Conservation (phyloP, 2,329 filamentous ascomycete genomes). For the Falciphora oryzae region DNA sequence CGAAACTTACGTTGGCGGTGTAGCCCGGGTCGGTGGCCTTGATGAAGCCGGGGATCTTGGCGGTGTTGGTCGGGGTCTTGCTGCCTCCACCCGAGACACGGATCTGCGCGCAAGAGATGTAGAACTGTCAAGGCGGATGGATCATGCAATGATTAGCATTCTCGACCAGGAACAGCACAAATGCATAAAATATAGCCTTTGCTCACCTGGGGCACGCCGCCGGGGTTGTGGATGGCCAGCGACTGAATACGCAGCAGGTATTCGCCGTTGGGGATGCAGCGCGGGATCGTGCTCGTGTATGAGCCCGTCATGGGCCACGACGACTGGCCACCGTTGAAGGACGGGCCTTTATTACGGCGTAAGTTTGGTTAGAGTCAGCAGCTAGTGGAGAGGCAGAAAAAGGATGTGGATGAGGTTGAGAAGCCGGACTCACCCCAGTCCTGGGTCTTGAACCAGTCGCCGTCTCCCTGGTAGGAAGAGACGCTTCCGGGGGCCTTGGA, state of each 20-base stretch:
- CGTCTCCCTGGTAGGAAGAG: conserved; percentile 31
- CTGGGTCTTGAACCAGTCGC: conserved; percentile 37
- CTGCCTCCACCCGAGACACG: conserved; percentile 36
- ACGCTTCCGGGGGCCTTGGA: conserved; percentile 32
- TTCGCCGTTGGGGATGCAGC: conserved; percentile 48
- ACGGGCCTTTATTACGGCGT: conserved; percentile 19
- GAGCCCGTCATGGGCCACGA: conserved; percentile 25
- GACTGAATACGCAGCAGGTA: conserved; percentile 56
- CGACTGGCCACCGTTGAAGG: conserved; percentile 26
- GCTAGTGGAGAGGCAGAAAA: not conserved
- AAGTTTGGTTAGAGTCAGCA: not conserved
- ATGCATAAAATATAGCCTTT: not conserved
- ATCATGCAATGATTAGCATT: not conserved
- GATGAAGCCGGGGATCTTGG: conserved; percentile 31
- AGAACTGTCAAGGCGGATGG: conserved; percentile 30
- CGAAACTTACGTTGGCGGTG: conserved; percentile 33
- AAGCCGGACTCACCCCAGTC: conserved; percentile 21
- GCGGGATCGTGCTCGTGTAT: conserved; percentile 40
- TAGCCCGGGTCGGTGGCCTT: conserved; percentile 33
- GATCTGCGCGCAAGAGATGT: conserved; percentile 41
- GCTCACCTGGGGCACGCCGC: conserved; percentile 32
- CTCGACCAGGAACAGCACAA: not conserved
- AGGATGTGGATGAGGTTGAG: not conserved
- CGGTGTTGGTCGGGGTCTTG: conserved; percentile 25
- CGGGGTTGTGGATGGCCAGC: conserved; percentile 54